Conservation (phyloP, 345 rosid genomes). For the Boechera retrofracta region DNA sequence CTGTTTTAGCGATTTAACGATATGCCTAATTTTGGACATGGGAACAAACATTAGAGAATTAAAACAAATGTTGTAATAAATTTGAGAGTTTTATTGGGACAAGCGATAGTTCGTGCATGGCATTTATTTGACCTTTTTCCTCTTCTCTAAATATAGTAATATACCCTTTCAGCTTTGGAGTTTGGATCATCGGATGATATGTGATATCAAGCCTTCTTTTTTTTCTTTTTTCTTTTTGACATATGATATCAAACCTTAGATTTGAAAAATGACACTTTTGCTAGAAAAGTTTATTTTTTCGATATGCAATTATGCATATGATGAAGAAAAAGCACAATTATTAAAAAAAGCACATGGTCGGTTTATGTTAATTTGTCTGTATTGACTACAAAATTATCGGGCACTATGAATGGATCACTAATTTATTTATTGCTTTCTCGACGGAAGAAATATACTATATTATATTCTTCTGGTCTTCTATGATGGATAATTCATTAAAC, state of each 20-base stretch:
- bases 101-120: no score
- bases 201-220: not conserved
- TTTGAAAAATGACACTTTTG: slow-evolving; percentile 8
- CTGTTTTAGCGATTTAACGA: no score
- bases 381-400: slow-evolving; percentile 17
- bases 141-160: no score
- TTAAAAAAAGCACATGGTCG: not conserved
- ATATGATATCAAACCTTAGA: slow-evolving; percentile 30
- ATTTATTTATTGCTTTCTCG: not conserved
- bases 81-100: no score
- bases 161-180: not conserved
- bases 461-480: not conserved
- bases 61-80: no score
- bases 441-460: not conserved
- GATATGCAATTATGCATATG: not conserved
- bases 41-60: no score
- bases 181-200: not conserved
- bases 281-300: not conserved
- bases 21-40: no score
- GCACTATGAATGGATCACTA: not conserved
- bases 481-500: not conserved
- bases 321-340: slow-evolving; percentile 14
- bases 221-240: not conserved
- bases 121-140: no score
- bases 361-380: slow-evolving; percentile 22